Percentiles rank a stretch among this genome's conserved stretches.
Conservation (phyloP, 495 filamentous ascomycete genomes). For the Aspergillus affinis region DNA sequence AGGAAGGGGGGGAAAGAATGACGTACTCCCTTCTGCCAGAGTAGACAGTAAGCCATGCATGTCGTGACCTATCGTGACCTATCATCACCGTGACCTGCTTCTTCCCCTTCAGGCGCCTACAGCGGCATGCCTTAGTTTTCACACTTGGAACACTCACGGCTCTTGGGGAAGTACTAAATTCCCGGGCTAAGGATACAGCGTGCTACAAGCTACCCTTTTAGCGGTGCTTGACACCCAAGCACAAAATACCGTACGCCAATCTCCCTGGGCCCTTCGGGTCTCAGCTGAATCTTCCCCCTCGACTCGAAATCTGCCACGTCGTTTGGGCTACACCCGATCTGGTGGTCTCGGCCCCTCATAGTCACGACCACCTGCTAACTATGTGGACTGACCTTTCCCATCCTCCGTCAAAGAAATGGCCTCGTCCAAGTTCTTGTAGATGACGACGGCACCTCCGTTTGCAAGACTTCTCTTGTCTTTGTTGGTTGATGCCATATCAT, state of each 20-base stretch:
- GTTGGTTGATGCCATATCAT: conserved; percentile 11
- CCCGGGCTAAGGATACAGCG: background rate
- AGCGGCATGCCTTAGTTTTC: background rate
- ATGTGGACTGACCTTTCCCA: background rate
- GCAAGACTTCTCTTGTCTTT: conserved; percentile 4
- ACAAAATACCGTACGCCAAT: too few species aligned
- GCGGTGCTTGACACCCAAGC: too few species aligned
- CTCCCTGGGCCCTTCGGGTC: conserved; percentile 20
- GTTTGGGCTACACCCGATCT: conserved; percentile 24
- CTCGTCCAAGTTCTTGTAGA: conserved; percentile 8
- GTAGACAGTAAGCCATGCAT: too few species aligned
- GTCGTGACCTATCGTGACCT: too few species aligned
- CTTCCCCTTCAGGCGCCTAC: background rate
- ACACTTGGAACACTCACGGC: too few species aligned
- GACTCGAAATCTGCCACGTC: conserved; percentile 30
- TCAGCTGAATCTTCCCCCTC: conserved; percentile 15
- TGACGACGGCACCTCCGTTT: conserved; percentile 1
- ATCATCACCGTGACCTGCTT: too few species aligned
- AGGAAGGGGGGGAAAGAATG: too few species aligned
- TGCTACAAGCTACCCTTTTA: background rate
- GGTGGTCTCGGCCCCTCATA: conserved; percentile 12
- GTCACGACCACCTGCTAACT: background rate
- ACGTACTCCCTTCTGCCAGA: too few species aligned
- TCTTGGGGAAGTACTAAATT: background rate
- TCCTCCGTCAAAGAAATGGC: background rate